Percentiles rank a stretch among this genome's conserved stretches.
These are phyloP conservation scores for Clathrus columnatus DNA, from an alignment of 768 basidiomycete genomes.

Conservation along the genomic window DNA sequence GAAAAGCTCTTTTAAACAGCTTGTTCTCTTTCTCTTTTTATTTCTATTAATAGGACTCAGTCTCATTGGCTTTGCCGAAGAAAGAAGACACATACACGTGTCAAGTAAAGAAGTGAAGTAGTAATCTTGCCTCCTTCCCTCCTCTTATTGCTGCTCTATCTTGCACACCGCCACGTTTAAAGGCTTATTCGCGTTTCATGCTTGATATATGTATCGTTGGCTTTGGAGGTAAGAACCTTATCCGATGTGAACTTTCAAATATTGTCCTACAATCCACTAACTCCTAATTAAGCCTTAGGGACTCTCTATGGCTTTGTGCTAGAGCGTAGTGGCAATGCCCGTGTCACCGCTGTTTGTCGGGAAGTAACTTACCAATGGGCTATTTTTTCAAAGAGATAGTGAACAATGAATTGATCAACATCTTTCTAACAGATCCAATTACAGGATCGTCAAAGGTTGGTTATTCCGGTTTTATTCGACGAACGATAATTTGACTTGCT, in stretches of 20 bases:
- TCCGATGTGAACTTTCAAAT: neutral
- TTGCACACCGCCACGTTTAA: no score
- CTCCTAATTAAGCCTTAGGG: constrained; percentile 21
- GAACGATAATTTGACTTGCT: neutral
- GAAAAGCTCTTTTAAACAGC: no score
- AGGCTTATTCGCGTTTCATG: neutral
- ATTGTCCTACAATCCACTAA: neutral
- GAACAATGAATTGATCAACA: neutral
- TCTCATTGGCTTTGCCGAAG: no score
- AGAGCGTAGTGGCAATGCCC: constrained; percentile 17
- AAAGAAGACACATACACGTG: no score
- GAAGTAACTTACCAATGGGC: constrained; percentile 9
- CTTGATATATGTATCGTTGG: constrained; percentile 14
- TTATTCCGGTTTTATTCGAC: neutral
- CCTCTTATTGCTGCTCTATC: no score
- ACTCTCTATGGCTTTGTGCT: constrained; percentile 23
- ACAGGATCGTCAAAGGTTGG: constrained; percentile 4
- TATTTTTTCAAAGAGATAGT: constrained; percentile 23
- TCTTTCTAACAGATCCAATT: constrained; percentile 10
- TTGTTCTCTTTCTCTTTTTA: no score
- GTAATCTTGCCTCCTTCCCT: no score
- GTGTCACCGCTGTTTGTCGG: constrained; percentile 26
- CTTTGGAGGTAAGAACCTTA: constrained; percentile 12
- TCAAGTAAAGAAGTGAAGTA: no score
- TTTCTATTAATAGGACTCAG: no score